Evolutionary conservation across 352 stramenopile genomes (phyloP).

Genomic region (Pythium aquatile): DNA sequence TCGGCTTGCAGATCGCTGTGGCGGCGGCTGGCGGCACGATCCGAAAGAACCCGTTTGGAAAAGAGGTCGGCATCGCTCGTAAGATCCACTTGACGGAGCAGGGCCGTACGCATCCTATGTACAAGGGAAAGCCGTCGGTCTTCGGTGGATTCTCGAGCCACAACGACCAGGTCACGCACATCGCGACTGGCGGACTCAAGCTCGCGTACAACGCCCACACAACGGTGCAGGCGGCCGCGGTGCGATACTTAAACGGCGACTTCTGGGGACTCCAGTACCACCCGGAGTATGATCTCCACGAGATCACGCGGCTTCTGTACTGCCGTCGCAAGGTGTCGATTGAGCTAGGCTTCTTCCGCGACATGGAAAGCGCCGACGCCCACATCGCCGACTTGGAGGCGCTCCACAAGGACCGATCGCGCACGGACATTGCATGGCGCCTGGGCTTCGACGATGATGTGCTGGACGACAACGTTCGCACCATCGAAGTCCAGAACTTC

Average conservation of each 20-base stretch:
- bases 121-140: constrained; percentile 61
- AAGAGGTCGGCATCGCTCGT: constrained; percentile 61
- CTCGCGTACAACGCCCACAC: constrained; percentile 63
- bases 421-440: constrained; percentile 58
- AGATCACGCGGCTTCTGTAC: constrained; percentile 68
- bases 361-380: constrained; percentile 45
- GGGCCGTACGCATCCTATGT: constrained; percentile 68
- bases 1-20: constrained; percentile 62
- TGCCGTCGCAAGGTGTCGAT: constrained; percentile 64
- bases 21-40: constrained; percentile 51
- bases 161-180: constrained; percentile 73
- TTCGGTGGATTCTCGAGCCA: constrained; percentile 79
- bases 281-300: constrained; percentile 75
- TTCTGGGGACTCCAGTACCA: constrained; percentile 82
- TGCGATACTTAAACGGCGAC: constrained; percentile 64
- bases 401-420: constrained; percentile 48
- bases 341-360: constrained; percentile 59
- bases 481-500: constrained; percentile 72
- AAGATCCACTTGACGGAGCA: constrained; percentile 63
- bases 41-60: constrained; percentile 60
- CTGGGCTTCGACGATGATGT: constrained; percentile 68
- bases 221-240: constrained; percentile 50
- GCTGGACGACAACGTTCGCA: constrained; percentile 62
- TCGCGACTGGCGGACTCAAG: constrained; percentile 42
- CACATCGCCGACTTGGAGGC: constrained; percentile 57